These are phyloP conservation scores for Platanus orientalis DNA, from an alignment of 164 flowering plant genomes.

Conservation along the genomic window DNA sequence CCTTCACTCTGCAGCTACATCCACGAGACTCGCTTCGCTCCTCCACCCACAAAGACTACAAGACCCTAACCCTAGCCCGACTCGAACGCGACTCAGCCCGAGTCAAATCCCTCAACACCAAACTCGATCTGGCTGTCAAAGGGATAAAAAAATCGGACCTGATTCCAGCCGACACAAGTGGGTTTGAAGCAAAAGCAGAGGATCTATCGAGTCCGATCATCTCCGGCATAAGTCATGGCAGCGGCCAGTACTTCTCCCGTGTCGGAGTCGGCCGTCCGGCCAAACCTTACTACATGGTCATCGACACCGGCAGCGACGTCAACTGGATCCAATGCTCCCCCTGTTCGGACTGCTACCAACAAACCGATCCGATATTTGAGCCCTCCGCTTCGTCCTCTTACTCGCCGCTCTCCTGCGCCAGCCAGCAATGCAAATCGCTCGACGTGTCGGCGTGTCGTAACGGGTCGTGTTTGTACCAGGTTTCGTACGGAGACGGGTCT, in stretches of 20 bases:
- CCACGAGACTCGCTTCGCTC: slow-evolving; percentile 21
- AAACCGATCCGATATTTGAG: slow-evolving; percentile 83
- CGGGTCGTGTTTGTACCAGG: slow-evolving; percentile 74
- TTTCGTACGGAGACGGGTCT: slow-evolving; percentile 95
- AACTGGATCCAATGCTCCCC: slow-evolving; percentile 98
- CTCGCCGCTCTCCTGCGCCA: slow-evolving; percentile 52
- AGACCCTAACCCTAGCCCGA: slow-evolving; percentile 39
- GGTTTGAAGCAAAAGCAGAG: slow-evolving; percentile 11
- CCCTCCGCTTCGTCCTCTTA: slow-evolving; percentile 71
- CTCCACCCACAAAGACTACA: slow-evolving; percentile 45
- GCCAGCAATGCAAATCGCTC: slow-evolving; percentile 60
- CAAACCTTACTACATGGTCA: slow-evolving; percentile 54
- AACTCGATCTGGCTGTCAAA: slow-evolving; percentile 47
- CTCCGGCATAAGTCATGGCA: slow-evolving; percentile 78
- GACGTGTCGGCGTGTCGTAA: slow-evolving; percentile 70
- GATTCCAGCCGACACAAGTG: slow-evolving; percentile 20
- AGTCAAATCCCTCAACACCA: slow-evolving; percentile 44
- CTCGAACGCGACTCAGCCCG: slow-evolving; percentile 64
- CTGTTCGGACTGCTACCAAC: slow-evolving; percentile 85
- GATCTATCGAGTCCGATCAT: slow-evolving; percentile 47
- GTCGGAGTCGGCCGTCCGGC: slow-evolving; percentile 77
- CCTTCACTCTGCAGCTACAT: slow-evolving; percentile 32
- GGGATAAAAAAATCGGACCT: slow-evolving; percentile 42
- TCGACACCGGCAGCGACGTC: slow-evolving; percentile 90
- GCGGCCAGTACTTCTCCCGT: slow-evolving; percentile 92